phyloP scores from a whole-genome alignment of 1,284 basidiomycete species.

The Ustilago nuda region DNA sequence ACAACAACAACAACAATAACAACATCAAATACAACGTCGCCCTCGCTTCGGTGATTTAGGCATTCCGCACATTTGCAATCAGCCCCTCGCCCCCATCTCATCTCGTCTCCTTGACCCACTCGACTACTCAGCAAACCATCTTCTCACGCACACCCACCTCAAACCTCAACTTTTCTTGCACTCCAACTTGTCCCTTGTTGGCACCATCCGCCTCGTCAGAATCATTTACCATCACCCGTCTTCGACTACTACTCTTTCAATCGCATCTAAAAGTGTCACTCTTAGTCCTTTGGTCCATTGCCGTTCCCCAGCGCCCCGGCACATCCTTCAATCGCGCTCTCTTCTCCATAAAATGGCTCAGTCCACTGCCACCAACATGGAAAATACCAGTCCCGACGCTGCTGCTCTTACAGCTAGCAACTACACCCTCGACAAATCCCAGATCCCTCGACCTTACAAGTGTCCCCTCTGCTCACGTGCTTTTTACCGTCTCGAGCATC shows the following conservation, averaged over 20 bases:
- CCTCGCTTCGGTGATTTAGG: conserved; percentile 19
- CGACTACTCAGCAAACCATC: background rate
- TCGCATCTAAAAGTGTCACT: background rate
- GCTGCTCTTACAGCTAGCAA: conserved; percentile 45
- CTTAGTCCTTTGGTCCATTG: background rate
- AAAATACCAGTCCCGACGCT: conserved; percentile 28
- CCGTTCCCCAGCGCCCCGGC: conserved; percentile 37
- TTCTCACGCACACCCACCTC: background rate
- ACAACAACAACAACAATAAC: background rate
- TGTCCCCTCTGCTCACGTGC: conserved; percentile 67
- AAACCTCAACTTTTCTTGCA: background rate
- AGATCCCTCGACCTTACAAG: conserved; percentile 68
- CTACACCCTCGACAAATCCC: conserved; percentile 65
- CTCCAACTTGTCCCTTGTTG: background rate
- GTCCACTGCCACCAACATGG: conserved; percentile 36
- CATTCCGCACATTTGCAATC: conserved; percentile 15
- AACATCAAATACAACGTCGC: background rate
- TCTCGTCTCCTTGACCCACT: background rate
- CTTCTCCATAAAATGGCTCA: conserved; percentile 32
- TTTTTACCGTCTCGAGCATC: conserved; percentile 68
- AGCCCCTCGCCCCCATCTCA: background rate
- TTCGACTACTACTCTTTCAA: too few relatives aligned
- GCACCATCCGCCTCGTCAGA: background rate
- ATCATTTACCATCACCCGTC: too few relatives aligned
- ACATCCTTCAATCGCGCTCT: conserved; percentile 26